Evolutionary conservation across 2,329 filamentous ascomycete genomes (phyloP), one percentile per base, ranked within the genome.

Genomic region (Macrophomina tecta): DNA sequence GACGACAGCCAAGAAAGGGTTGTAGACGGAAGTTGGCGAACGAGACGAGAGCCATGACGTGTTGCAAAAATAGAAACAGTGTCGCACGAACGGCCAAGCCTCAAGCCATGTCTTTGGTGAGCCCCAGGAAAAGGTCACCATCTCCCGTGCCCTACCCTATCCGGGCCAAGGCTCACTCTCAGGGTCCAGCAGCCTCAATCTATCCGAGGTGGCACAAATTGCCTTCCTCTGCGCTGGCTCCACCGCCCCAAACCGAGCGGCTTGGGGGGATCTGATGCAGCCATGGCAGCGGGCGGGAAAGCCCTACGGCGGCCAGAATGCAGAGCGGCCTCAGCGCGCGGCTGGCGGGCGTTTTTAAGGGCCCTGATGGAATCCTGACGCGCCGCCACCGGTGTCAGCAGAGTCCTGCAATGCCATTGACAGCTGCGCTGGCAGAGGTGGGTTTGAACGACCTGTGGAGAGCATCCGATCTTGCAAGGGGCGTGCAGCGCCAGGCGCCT

Each of bases 391-490:
- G 30, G 28, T 40, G 18, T 30, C 53, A 30, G 56, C 28, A 28
- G 56, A 7, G 30, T 49, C 58, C 45, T 62, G 45, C 42, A 62
- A 49, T 40, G 58, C 58, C 32, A 36, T 49, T 30, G 58, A 23
- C 16, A n/a, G 28, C 38, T 40, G 38, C 12, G 23, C 40, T 46
- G 14, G 40, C 38, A 12, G 55, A 23, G 38, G 55, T 48, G 55
- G 55, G 32, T 6, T 62, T 49, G 23, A 30, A 34, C 9, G 42
- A 48, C 42, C 30, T 62, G 58, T 38, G 58, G 58, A 61, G 58
- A 40, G 58, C 42, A 42, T 46, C 55, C 58, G 58, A 49, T 62
- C 58, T 51, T 62, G 58, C 58, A 62, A 49, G 58, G 49, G 58
- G 58, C 45, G 58, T 49, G 58, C 58, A 49, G 45, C 45, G 42